These are phyloP conservation scores for Zizania latifolia DNA, from an alignment of 176 grass and related monocot species.

Conservation along the genomic window DNA sequence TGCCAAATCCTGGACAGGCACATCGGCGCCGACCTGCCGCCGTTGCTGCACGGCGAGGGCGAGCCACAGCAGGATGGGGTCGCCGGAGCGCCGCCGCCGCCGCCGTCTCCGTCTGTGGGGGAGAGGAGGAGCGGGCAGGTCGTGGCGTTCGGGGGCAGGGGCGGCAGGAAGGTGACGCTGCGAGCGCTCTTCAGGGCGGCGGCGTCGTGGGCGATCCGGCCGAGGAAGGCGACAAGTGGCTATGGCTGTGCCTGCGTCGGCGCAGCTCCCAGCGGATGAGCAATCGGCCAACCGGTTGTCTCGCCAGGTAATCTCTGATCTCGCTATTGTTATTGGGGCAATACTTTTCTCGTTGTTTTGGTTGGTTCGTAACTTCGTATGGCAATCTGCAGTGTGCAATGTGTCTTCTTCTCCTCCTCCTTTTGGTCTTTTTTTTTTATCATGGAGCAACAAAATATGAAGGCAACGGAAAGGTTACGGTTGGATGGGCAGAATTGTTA, in stretches of 20 bases:
- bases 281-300: background rate
- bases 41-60: background rate
- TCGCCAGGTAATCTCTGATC: background rate
- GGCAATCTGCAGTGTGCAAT: background rate
- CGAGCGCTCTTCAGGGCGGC: slow-evolving; percentile 28
- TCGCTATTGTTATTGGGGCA: background rate
- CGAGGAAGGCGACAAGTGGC: background rate
- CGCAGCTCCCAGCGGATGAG: background rate
- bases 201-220: slow-evolving; percentile 25
- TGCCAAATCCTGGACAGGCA: slow-evolving; percentile 43
- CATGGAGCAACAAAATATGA: background rate
- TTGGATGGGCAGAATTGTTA: background rate
- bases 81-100: background rate
- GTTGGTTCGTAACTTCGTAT: background rate
- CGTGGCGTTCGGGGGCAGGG: background rate
- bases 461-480: background rate
- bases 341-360: background rate
- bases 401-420: background rate
- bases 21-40: slow-evolving; percentile 18
- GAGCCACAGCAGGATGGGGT: background rate
- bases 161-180: slow-evolving; percentile 32
- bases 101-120: too few species aligned
- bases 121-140: background rate
- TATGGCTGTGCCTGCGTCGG: slow-evolving; percentile 9
- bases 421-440: background rate